phyloP scores from a whole-genome alignment of 1,139 yeast genomes.

The Diutina pseudorugosa region DNA sequence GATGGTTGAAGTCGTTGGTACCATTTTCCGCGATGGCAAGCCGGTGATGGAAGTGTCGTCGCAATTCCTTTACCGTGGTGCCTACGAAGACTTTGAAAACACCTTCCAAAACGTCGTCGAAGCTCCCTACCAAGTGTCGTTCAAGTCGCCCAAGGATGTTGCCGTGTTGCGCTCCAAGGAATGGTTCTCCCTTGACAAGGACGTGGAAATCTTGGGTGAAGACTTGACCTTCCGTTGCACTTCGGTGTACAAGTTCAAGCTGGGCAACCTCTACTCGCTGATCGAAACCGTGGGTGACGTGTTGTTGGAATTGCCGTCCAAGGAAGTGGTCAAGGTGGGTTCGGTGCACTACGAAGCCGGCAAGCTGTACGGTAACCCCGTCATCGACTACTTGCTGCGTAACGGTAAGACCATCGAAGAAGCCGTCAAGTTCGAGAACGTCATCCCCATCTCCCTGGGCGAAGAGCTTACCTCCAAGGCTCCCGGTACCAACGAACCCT shows the following conservation, averaged over 20 bases:
- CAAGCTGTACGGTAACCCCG: constrained; percentile 94
- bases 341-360: constrained; percentile 85
- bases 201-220: constrained; percentile 63
- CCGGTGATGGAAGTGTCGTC: constrained; percentile 93
- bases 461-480: constrained; percentile 65
- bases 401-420: constrained; percentile 91
- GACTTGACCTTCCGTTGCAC: constrained; percentile 83
- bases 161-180: constrained; percentile 92
- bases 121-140: constrained; percentile 70
- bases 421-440: constrained; percentile 80
- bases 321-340: constrained; percentile 83
- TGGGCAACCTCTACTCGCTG: constrained; percentile 62
- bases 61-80: constrained; percentile 93
- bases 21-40: constrained; percentile 51
- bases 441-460: constrained; percentile 77
- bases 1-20: constrained; percentile 90
- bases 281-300: constrained; percentile 82
- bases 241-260: constrained; percentile 72
- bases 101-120: constrained; percentile 86
- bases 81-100: constrained; percentile 75
- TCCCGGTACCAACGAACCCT: constrained; percentile 84
- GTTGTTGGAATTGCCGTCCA: constrained; percentile 80
- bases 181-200: constrained; percentile 83
- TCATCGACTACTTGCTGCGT: constrained; percentile 82
- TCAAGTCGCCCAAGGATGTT: constrained; percentile 73